phyloP scores from a whole-genome alignment of 2,329 filamentous ascomycete genomes.

The Paraconiothyrium brasiliense region DNA sequence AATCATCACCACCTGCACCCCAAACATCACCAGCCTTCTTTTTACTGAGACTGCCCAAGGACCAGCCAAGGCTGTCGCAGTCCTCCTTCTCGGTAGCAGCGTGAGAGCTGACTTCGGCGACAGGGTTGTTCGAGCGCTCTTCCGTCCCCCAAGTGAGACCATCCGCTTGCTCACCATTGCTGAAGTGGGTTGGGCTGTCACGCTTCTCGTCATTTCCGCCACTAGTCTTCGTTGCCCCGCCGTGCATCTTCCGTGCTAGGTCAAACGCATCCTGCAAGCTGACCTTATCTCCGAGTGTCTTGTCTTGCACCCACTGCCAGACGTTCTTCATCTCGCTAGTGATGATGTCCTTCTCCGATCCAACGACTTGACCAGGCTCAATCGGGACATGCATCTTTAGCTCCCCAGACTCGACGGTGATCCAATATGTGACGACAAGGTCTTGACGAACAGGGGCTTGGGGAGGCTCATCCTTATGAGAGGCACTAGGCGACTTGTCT shows the following conservation, averaged over 20 bases:
- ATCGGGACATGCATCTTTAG: not conserved
- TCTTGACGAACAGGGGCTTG: not conserved
- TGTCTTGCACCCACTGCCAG: not conserved
- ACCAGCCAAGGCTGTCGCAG: not conserved
- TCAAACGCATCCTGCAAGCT: not conserved
- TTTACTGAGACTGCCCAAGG: not conserved
- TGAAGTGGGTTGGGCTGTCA: too few species aligned
- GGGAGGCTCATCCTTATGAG: not conserved
- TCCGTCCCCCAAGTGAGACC: not conserved
- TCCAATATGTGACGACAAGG: not conserved
- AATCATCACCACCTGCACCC: not conserved
- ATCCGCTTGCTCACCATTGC: not conserved
- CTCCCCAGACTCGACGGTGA: not conserved
- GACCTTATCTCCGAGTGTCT: not conserved
- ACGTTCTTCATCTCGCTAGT: not conserved
- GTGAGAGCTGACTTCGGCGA: not conserved
- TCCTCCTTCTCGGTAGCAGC: not conserved
- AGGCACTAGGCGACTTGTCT: too few species aligned
- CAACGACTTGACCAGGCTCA: not conserved
- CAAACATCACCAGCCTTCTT: not conserved
- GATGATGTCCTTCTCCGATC: not conserved
- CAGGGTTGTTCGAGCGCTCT: not conserved
- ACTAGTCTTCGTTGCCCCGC: not conserved
- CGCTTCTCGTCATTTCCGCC: not conserved
- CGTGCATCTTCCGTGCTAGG: not conserved